Evolutionary conservation across 192 early-diverging fungal genomes (phyloP).

Genomic region (Gonapodya prolifera): DNA sequence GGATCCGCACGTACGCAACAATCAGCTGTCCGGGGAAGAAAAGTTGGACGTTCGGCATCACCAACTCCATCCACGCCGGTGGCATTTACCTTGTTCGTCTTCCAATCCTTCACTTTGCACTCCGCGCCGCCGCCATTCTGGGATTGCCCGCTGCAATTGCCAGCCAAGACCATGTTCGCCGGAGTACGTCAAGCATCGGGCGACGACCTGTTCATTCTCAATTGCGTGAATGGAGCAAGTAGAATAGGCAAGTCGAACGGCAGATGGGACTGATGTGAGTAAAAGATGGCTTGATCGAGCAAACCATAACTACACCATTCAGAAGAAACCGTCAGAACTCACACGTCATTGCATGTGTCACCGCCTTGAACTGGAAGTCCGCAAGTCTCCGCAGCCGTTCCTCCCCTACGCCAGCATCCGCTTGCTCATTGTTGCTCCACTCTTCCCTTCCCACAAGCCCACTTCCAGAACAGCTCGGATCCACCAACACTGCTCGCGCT

Average conservation of each 20-base stretch:
- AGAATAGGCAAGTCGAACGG: conserved; percentile 82
- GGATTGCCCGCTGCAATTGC: conserved; percentile 47
- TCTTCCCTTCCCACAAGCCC: conserved; percentile 87
- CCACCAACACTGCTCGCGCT: conserved; percentile 67
- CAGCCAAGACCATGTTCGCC: conserved; percentile 9
- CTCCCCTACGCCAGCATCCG: conserved; percentile 20
- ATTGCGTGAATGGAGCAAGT: conserved; percentile 86
- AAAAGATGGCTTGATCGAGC: not conserved
- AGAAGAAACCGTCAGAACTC: conserved; percentile 13
- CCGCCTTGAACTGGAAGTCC: conserved; percentile 69
- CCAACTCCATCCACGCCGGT: not conserved
- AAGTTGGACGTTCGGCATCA: conserved; percentile 8
- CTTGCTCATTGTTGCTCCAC: conserved; percentile 5
- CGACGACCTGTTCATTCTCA: conserved; percentile 95
- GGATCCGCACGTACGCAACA: conserved; percentile 61
- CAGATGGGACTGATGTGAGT: conserved; percentile 43
- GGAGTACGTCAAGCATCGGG: conserved; percentile 39
- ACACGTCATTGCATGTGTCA: conserved; percentile 76
- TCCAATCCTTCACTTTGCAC: conserved; percentile 26
- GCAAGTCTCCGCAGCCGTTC: conserved; percentile 60
- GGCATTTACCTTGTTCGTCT: too few relatives aligned
- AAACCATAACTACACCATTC: not conserved
- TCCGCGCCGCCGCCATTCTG: conserved; percentile 71
- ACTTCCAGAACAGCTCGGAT: conserved; percentile 93
- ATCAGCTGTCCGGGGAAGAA: conserved; percentile 15